Percentiles rank a stretch among this genome's conserved stretches.
Conservation (phyloP, 768 basidiomycete species). For the Daedalea quercina region DNA sequence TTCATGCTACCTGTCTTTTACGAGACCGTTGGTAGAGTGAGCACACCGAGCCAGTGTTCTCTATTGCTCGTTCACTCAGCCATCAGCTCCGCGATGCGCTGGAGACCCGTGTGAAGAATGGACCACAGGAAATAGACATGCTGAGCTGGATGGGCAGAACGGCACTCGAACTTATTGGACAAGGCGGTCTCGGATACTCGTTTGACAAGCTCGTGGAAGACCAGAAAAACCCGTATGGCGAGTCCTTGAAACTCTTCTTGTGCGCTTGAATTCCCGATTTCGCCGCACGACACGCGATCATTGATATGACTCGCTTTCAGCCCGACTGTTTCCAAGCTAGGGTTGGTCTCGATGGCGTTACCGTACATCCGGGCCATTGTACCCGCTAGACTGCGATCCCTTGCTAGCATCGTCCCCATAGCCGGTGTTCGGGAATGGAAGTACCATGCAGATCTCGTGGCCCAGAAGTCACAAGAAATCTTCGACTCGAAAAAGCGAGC, state of each 20-base stretch:
- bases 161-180: slow-evolving; percentile 18
- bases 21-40: slow-evolving; percentile 4
- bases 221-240: slow-evolving; percentile 11
- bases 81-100: slow-evolving; percentile 9
- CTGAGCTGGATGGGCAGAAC: slow-evolving; percentile 16
- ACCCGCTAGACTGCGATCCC: not conserved
- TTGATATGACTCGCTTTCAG: not conserved
- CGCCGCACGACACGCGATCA: not conserved
- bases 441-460: slow-evolving; percentile 42
- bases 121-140: slow-evolving; percentile 5
- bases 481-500: slow-evolving; percentile 31
- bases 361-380: not conserved
- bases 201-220: slow-evolving; percentile 16
- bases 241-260: slow-evolving; percentile 18
- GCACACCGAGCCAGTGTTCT: not conserved
- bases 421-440: slow-evolving; percentile 35
- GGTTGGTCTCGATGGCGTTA: not conserved
- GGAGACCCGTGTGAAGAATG: not conserved
- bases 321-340: not conserved
- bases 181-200: slow-evolving; percentile 20
- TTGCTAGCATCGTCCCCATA: slow-evolving; percentile 30
- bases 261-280: slow-evolving; percentile 3
- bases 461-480: slow-evolving; percentile 34
- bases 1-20: slow-evolving; percentile 14
- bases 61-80: not conserved